Evolutionary conservation across 768 basidiomycete species (phyloP), one percentile per base, ranked within the genome.

Genomic region (Agaricus blazei): DNA sequence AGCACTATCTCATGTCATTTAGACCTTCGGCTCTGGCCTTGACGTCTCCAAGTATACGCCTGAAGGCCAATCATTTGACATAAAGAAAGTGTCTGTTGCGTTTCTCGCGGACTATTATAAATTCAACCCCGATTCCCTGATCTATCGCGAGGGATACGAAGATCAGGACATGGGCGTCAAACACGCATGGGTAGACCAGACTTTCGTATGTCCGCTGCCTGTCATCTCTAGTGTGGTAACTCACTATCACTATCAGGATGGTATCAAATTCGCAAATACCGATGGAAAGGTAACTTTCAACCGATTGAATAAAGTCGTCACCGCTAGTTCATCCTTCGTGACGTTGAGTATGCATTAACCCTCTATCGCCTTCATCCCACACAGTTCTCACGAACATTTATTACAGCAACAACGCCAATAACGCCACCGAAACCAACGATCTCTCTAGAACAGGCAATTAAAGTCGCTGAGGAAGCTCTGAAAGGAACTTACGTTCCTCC

Each of bases 261-360:
- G 63, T 15, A 64, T 68, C 28, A 63, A 66, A 9, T 64, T 71
- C 29, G 63, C 66, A 4, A 72, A 73, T 52, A 71, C 69, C 38
- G 72, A 71, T 8, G 72, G 69, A 14, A 71, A 73, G 45, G 67
- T 72, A 26, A 69, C 67, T 1, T 67, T 62, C 51, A 68, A 68
- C 38, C 42, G 34, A 43, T 57, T 56, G 26, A 58, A 60, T 41
- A 66, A 63, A 48, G 69, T 70, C 31, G 65, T 70, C 9, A 63
- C 70, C 3, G 67, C 70, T 54, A 70, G 70, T 11, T 67, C 65
- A 4, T 70, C 70, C 1, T 70, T 73, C 52, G 65, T 72, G 38
- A 67, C 66, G 29, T 56, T 62, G 15, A 63, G 68, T 69, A 60
- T 7, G 65, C 45, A 34, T 66, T 7, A 15, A n/a, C 28, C 41